phyloP scores from a whole-genome alignment of 495 filamentous ascomycete species.

The Trichoderma orchidacearum region DNA sequence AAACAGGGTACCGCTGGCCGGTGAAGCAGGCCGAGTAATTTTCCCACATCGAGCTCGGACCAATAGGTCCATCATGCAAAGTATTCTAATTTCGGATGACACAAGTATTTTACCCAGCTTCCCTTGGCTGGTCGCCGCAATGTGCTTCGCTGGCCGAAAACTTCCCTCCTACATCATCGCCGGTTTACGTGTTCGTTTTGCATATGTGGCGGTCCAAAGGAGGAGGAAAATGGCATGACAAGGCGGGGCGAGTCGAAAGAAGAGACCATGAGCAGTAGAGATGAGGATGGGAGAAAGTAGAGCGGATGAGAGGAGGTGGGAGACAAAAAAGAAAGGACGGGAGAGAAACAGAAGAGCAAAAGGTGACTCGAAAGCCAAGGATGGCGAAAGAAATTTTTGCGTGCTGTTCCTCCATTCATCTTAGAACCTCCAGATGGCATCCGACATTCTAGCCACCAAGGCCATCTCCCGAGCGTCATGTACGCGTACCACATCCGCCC shows the following conservation, averaged over 20 bases:
- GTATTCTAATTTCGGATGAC: background rate
- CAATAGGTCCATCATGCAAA: background rate
- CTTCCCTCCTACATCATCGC: background rate
- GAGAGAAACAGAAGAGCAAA: background rate
- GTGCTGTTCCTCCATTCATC: background rate
- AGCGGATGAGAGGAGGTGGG: background rate
- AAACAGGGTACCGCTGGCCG: background rate
- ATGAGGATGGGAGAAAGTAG: background rate
- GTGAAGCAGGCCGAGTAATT: background rate
- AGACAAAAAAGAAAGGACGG: background rate
- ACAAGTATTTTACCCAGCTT: background rate
- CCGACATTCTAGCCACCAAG: slow-evolving; percentile 75
- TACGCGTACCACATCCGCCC: slow-evolving; percentile 87
- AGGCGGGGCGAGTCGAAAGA: background rate
- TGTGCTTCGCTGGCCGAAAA: background rate
- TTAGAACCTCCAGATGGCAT: slow-evolving; percentile 66
- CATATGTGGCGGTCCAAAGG: background rate
- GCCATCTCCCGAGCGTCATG: slow-evolving; percentile 90
- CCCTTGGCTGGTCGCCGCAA: background rate
- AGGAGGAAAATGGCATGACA: background rate
- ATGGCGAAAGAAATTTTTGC: background rate
- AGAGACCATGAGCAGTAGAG: too few relatives aligned
- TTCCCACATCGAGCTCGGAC: background rate
- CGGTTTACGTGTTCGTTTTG: background rate
- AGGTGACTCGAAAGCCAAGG: background rate